Evolutionary conservation across 192 early-diverging fungal genomes (phyloP), one percentile per base, ranked within the genome.

Genomic region (Backusella morwellensis): DNA sequence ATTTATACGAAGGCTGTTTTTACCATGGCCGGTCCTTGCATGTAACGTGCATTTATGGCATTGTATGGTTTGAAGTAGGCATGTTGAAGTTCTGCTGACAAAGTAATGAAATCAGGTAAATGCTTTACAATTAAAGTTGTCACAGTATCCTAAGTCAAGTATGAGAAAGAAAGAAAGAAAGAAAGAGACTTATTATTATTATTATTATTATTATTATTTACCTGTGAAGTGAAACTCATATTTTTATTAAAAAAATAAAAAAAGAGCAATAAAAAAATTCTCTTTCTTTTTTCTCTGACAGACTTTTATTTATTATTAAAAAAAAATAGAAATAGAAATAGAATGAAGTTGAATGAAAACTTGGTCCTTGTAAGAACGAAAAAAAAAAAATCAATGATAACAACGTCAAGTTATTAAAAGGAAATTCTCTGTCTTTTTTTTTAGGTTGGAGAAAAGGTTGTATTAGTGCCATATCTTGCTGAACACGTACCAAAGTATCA

Each of bases 401-500:
- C 6, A 19, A 52, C 14, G 0, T 0, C 1, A 52, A 52, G 17
- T 21, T 21, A 54, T 21, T 2, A 23, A 21, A 54, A 8, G 8
- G 4, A 12, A 42, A 3, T 42, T 1, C 1, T 12, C 12, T 42
- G 8, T n/a, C 14, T 44, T 3, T 44, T 15, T 11, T 4, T 69
- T 29, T 86, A 92, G 91, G 82, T 91, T 29, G 90, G 93, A 29
- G 66, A 83, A 6, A 85, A 87, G 70, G 86, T 85, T 72, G 76
- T 92, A 14, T 90, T 98, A 2, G 95, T 96, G 14, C 97, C 97
- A 1, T 99, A 99, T 87, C 85, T 87, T 56, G 79, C 79, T 17
- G 91, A 92, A 66, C 97, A 99, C 88, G 96, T 99, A 1, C 86
- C 86, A 12, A 86, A 79, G 72, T 99, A 99, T 81, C 97, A 99